Percentiles rank a stretch among this genome's conserved stretches.
phyloP scores from a whole-genome alignment of 1,284 basidiomycete species.

The Phylloporus gajari region DNA sequence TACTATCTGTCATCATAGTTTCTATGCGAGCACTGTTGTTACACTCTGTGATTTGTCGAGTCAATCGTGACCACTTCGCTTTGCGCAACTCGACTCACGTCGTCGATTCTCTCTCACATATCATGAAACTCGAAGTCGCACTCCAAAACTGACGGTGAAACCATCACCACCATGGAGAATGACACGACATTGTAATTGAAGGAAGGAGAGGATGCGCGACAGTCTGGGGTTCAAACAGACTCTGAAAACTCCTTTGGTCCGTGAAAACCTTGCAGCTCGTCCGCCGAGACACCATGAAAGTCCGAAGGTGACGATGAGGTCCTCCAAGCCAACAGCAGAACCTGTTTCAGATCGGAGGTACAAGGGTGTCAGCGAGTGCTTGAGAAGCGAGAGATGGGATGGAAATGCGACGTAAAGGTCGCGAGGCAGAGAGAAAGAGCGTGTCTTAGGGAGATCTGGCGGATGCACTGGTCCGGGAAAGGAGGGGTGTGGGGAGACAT shows the following conservation, averaged over 20 bases:
- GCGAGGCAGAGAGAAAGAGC: conserved; percentile 88
- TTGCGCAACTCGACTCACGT: too few species aligned
- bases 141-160: too few species aligned
- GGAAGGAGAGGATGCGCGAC: too few species aligned
- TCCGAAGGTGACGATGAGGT: conserved; percentile 26
- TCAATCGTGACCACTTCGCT: too few species aligned
- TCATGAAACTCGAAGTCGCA: too few species aligned
- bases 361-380: conserved; percentile 75
- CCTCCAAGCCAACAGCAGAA: conserved; percentile 70
- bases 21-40: too few species aligned
- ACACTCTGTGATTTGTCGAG: too few species aligned
- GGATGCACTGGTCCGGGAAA: conserved; percentile 60
- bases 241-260: conserved; percentile 37
- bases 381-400: conserved; percentile 83
- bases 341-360: conserved; percentile 90
- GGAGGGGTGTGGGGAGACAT: conserved; percentile 60
- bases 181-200: not conserved
- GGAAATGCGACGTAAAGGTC: conserved; percentile 81
- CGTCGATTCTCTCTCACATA: too few species aligned
- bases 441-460: conserved; percentile 54
- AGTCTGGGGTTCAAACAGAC: too few species aligned
- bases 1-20: too few species aligned
- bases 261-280: conserved; percentile 43
- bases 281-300: conserved; percentile 33
- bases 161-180: conserved; percentile 49